Percentiles rank a stretch among this genome's conserved stretches.
These are phyloP conservation scores for Xylaria sp. DNA, from an alignment of 2,329 filamentous ascomycete genomes.

Conservation along the genomic window DNA sequence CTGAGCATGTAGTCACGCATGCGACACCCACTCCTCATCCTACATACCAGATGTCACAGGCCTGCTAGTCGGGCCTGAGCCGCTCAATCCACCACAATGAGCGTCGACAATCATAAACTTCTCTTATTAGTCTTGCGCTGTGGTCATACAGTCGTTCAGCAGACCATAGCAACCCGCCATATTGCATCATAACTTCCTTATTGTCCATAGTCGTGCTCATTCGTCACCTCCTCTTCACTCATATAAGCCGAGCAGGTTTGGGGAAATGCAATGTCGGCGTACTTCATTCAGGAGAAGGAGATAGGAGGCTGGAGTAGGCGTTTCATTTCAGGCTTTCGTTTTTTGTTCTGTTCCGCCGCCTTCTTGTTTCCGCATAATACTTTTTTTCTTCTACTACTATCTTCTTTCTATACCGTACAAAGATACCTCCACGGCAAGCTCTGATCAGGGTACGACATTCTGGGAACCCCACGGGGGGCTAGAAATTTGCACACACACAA, in stretches of 20 bases:
- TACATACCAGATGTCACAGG: conserved; percentile 16
- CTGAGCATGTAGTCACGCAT: conserved; percentile 1
- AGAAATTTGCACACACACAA: not conserved
- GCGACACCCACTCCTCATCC: conserved; percentile 5
- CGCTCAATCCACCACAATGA: conserved; percentile 2
- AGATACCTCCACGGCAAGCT: conserved; percentile 32
- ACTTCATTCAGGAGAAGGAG: conserved; percentile 22
- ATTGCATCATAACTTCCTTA: conserved; percentile 16
- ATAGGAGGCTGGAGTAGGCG: conserved; percentile 24
- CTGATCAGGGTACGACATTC: conserved; percentile 19
- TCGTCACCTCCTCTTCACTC: conserved; percentile 6
- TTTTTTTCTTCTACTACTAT: not conserved
- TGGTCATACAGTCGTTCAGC: conserved; percentile 21
- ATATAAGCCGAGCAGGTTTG: conserved; percentile 1
- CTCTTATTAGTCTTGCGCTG: conserved; percentile 11
- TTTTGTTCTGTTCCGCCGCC: not conserved
- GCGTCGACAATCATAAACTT: not conserved
- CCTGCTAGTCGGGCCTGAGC: conserved; percentile 13
- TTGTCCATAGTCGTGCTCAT: conserved; percentile 6
- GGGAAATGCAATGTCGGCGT: conserved; percentile 31
- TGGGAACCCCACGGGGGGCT: not conserved
- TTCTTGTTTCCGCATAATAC: conserved; percentile 3
- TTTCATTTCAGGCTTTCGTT: conserved; percentile 23
- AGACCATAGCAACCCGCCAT: conserved; percentile 14
- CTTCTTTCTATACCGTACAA: conserved; percentile 21